phyloP scores from a whole-genome alignment of 2,329 filamentous ascomycete species.

The Paecilomyces dactylethromorphus region DNA sequence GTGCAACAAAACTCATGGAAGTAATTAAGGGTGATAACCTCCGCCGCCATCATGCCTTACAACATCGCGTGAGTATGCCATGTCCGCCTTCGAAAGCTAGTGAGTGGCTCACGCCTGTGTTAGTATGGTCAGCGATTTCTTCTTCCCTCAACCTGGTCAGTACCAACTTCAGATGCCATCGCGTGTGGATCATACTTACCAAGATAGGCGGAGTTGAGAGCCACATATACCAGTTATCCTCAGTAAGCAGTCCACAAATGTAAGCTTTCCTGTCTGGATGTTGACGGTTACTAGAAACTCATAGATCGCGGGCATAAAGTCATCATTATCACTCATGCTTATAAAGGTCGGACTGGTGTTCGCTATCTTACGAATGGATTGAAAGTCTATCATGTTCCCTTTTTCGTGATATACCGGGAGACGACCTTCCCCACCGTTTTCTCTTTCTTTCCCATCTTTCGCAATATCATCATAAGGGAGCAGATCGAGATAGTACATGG shows the following conservation, averaged over 20 bases:
- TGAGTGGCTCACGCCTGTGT: conserved; percentile 14
- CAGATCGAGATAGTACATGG: conserved; percentile 96
- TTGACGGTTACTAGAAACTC: conserved; percentile 58
- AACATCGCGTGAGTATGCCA: conserved; percentile 56
- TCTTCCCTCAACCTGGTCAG: conserved; percentile 85
- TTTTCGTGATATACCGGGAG: conserved; percentile 90
- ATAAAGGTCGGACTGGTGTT: conserved; percentile 82
- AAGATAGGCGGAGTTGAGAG: conserved; percentile 75
- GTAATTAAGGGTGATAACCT: conserved; percentile 10
- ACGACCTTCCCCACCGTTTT: conserved; percentile 95
- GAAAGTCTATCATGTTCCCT: conserved; percentile 97
- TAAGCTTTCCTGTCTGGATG: conserved; percentile 1
- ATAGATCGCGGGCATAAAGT: conserved; percentile 98
- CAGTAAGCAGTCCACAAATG: conserved; percentile 37
- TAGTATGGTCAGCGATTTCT: conserved; percentile 97
- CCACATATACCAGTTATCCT: conserved; percentile 96
- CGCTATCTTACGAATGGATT: conserved; percentile 95
- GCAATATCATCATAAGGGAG: conserved; percentile 91
- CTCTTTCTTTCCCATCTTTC: conserved; percentile 96
- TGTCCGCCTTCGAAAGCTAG: background rate
- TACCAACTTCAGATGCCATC: background rate
- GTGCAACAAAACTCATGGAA: background rate
- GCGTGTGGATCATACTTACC: conserved; percentile 8
- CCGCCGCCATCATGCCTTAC: conserved; percentile 52
- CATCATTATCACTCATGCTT: conserved; percentile 93